Evolutionary conservation across 495 filamentous ascomycete genomes (phyloP).

Genomic region (Penicillium pancosmium): DNA sequence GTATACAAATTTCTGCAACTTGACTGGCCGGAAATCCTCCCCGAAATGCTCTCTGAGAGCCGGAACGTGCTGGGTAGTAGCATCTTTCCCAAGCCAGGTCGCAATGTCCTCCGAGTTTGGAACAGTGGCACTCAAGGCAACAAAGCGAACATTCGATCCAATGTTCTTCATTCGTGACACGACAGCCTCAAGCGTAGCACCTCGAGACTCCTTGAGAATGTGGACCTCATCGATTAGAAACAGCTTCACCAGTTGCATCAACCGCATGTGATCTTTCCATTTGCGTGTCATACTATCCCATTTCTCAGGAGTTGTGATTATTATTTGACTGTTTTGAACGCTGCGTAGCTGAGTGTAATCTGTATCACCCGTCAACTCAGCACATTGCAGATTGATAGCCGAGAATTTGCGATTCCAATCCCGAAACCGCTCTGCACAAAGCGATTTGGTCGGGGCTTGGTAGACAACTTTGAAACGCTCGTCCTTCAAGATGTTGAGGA

Average conservation of each 20-base stretch:
- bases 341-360: slow-evolving; percentile 70
- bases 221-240: slow-evolving; percentile 98
- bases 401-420: slow-evolving; percentile 90
- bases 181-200: slow-evolving; percentile 91
- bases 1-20: slow-evolving; percentile 83
- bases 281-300: slow-evolving; percentile 98
- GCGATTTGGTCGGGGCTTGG: slow-evolving; percentile 90
- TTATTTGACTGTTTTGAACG: slow-evolving; percentile 83
- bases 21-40: slow-evolving; percentile 88
- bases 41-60: slow-evolving; percentile 81
- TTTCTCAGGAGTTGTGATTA: slow-evolving; percentile 96
- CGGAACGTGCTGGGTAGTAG: slow-evolving; percentile 65
- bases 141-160: slow-evolving; percentile 82
- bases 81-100: slow-evolving; percentile 83
- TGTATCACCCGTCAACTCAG: slow-evolving; percentile 92
- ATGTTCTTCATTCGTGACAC: slow-evolving; percentile 96
- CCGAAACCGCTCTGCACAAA: slow-evolving; percentile 79
- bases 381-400: slow-evolving; percentile 72
- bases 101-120: slow-evolving; percentile 93
- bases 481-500: slow-evolving; percentile 62
- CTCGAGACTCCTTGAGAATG: slow-evolving; percentile 85
- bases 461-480: slow-evolving; percentile 91
- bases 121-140: slow-evolving; percentile 91
- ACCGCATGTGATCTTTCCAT: slow-evolving; percentile 85
- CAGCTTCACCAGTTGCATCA: slow-evolving; percentile 84